phyloP scores from a whole-genome alignment of 2,329 filamentous ascomycete genomes.

The Curvularia eragrostidis region DNA sequence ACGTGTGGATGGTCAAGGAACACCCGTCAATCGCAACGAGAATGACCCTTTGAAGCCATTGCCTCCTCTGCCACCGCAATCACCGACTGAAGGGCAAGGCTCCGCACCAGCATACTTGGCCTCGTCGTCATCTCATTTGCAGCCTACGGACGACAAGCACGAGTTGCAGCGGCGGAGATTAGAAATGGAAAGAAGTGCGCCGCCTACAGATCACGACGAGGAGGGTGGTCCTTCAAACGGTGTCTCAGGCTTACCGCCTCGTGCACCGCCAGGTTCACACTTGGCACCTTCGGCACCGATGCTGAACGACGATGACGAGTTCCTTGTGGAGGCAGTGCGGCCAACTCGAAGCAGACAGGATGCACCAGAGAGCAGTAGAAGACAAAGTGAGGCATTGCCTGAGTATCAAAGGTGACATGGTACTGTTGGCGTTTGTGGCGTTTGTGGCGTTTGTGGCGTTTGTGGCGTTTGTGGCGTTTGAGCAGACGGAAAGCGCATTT shows the following conservation, averaged over 20 bases:
- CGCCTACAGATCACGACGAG: constrained; percentile 38
- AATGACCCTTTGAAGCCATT: constrained; percentile 25
- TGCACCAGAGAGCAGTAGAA: constrained; percentile 13
- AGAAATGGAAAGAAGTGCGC: constrained; percentile 52
- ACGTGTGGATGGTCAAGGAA: constrained; percentile 17
- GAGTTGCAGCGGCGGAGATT: constrained; percentile 67
- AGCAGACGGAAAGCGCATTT: not conserved
- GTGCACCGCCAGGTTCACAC: constrained; percentile 14
- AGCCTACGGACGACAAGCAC: constrained; percentile 74
- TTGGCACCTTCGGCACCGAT: constrained; percentile 42
- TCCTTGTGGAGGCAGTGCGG: constrained; percentile 39
- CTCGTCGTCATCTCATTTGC: constrained; percentile 45
- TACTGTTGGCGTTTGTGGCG: constrained; percentile 6
- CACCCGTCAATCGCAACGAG: constrained; percentile 17
- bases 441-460: constrained; percentile 5
- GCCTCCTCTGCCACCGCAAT: constrained; percentile 32
- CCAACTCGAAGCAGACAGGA: constrained; percentile 21
- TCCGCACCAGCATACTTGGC: constrained; percentile 37
- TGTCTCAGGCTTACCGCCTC: constrained; percentile 26
- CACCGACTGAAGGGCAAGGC: constrained; percentile 21
- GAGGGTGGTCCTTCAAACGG: constrained; percentile 25
- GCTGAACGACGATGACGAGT: constrained; percentile 46
- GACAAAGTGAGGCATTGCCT: constrained; percentile 39
- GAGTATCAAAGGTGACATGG: constrained; percentile 37
- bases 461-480: constrained; percentile 5